phyloP scores from a whole-genome alignment of 2,329 filamentous ascomycete genomes.

The Alternaria atra region DNA sequence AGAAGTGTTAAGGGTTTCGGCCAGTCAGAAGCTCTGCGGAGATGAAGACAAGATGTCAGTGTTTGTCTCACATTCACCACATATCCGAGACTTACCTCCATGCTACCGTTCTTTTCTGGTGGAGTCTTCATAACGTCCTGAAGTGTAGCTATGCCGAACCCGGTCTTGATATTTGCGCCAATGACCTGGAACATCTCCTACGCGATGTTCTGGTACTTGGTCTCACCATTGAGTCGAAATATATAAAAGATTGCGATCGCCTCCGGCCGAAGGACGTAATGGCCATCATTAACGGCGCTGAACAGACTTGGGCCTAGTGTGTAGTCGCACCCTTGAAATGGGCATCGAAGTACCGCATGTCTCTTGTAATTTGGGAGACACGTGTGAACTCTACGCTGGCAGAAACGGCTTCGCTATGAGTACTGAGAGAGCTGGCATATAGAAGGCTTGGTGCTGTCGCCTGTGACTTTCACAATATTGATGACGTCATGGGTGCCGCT shows the following conservation, averaged over 20 bases:
- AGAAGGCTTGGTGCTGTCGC: background rate
- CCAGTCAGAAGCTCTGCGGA: conserved; percentile 56
- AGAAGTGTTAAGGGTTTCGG: conserved; percentile 62
- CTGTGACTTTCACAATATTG: background rate
- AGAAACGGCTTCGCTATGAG: conserved; percentile 58
- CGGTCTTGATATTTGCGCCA: conserved; percentile 51
- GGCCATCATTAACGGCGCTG: too few relatives aligned
- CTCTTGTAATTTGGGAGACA: conserved; percentile 55
- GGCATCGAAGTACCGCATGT: conserved; percentile 58
- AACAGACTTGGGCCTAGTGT: too few relatives aligned
- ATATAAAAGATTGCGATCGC: conserved; percentile 46
- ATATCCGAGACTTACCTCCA: conserved; percentile 50
- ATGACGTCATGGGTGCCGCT: conserved; percentile 1
- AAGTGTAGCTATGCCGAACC: conserved; percentile 57
- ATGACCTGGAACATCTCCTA: conserved; percentile 61
- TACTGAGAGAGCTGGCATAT: conserved; percentile 46
- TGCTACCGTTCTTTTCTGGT: conserved; percentile 41
- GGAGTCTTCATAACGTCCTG: conserved; percentile 54
- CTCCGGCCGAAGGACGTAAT: too few relatives aligned
- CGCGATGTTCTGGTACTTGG: conserved; percentile 54
- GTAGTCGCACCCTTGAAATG: conserved; percentile 42
- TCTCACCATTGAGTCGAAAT: conserved; percentile 67
- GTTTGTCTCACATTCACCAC: background rate
- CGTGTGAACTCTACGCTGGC: conserved; percentile 58
- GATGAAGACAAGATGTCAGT: background rate